These are phyloP conservation scores for Murraya koenigii DNA, from an alignment of 345 rosid species.

Conservation along the genomic window DNA sequence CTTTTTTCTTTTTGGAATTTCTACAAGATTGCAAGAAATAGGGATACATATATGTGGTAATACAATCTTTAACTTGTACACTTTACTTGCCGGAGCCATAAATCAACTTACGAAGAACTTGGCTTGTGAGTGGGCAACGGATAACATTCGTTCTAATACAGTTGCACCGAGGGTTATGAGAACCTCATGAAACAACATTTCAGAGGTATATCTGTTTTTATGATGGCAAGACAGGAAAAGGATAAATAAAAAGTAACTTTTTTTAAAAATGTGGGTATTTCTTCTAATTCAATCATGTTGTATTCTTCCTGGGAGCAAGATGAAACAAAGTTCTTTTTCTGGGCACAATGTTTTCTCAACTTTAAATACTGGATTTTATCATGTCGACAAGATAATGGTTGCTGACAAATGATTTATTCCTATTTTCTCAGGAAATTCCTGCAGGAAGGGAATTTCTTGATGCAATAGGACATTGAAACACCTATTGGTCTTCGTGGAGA, in stretches of 20 bases:
- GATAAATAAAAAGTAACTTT: too few species aligned
- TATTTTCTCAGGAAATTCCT: not conserved
- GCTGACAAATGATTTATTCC: not conserved
- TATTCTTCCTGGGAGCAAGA: too few species aligned
- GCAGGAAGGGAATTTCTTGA: not conserved
- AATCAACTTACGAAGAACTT: slow-evolving; percentile 42
- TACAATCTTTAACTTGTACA: not conserved
- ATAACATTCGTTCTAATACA: slow-evolving; percentile 39
- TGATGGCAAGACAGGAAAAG: too few species aligned
- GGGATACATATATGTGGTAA: not conserved
- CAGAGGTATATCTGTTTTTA: not conserved
- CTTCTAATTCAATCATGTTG: not conserved
- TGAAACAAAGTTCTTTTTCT: too few species aligned
- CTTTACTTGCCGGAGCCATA: too few species aligned
- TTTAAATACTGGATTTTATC: not conserved
- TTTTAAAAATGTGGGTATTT: not conserved
- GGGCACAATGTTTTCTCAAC: too few species aligned
- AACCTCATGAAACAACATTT: slow-evolving; percentile 22
- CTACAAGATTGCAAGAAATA: not conserved
- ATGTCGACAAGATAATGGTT: not conserved
- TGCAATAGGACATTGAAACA: slow-evolving; percentile 1
- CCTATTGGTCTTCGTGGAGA: slow-evolving; percentile 19
- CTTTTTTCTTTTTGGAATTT: not conserved
- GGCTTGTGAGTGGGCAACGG: slow-evolving; percentile 55
- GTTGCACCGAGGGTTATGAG: slow-evolving; percentile 41